Percentiles rank a stretch among this genome's conserved stretches.
phyloP scores from a whole-genome alignment of 176 grass and related monocot genomes.

The Eragrostis curvula region DNA sequence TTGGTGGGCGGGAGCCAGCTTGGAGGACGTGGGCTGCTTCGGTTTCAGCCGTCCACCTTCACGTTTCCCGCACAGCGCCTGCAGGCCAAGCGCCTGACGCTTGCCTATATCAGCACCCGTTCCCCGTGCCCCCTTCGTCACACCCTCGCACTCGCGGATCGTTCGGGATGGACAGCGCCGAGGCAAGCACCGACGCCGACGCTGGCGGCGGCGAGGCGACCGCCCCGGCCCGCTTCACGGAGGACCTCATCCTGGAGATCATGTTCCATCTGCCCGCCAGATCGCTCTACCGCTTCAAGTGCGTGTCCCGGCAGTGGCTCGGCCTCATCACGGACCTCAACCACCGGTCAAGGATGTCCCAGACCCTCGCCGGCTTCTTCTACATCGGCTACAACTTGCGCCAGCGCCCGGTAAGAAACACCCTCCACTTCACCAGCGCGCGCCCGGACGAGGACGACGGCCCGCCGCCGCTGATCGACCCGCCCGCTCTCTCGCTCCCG shows the following conservation, averaged over 20 bases:
- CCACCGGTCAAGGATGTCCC: neutral
- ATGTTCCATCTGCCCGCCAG: constrained; percentile 2
- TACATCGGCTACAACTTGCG: neutral
- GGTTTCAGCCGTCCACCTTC: neutral
- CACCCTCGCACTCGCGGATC: neutral
- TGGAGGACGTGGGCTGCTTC: no score
- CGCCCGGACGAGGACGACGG: neutral
- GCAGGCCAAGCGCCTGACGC: neutral
- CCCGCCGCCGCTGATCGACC: neutral
- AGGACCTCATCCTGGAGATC: constrained; percentile 18
- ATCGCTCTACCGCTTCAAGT: constrained; percentile 18
- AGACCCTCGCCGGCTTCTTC: constrained; percentile 7
- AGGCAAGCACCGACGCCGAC: neutral
- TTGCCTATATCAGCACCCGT: neutral
- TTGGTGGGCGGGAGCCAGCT: no score
- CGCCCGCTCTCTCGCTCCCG: neutral
- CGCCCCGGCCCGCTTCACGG: neutral
- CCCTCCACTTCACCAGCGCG: neutral
- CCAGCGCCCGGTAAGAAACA: fast-evolving
- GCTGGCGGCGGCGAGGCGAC: neutral
- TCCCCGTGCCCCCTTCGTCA: neutral
- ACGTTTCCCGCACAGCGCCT: neutral
- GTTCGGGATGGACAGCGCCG: neutral
- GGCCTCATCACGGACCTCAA: neutral
- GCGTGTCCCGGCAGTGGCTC: constrained; percentile 26